Conservation (phyloP, 1,139 yeast genomes). For the Lodderomyces elongisporus region DNA sequence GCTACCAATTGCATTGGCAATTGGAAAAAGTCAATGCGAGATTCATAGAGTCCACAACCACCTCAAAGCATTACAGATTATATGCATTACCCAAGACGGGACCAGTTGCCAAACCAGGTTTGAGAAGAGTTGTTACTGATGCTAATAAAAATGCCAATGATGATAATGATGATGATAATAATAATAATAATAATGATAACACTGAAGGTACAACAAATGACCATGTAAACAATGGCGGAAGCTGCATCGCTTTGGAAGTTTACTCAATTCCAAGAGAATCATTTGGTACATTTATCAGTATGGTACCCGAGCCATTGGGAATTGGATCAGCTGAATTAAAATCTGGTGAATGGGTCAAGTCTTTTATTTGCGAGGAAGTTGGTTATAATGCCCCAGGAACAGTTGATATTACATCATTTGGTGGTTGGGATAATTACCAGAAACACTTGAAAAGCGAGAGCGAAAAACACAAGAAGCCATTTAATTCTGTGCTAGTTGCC, state of each 20-base stretch:
- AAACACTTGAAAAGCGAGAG: conserved; percentile 26
- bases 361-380: conserved; percentile 87
- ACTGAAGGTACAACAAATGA: no score
- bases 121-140: conserved; percentile 55
- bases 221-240: conserved; percentile 7
- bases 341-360: conserved; percentile 79
- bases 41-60: conserved; percentile 57
- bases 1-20: conserved; percentile 93
- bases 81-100: conserved; percentile 82
- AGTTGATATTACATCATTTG: conserved; percentile 71
- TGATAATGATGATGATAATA: no score
- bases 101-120: conserved; percentile 84
- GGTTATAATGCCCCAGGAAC: conserved; percentile 74
- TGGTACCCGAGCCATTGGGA: conserved; percentile 94
- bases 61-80: conserved; percentile 68
- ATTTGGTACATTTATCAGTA: conserved; percentile 76
- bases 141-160: conserved; percentile 41
- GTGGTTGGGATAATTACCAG: conserved; percentile 83
- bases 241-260: conserved; percentile 66
- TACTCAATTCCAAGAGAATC: conserved; percentile 73
- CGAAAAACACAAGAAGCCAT: conserved; percentile 47
- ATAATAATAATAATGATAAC: no score
- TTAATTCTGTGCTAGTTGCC: conserved; percentile 83
- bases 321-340: conserved; percentile 85
- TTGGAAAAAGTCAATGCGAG: conserved; percentile 80